Evolutionary conservation across 2,329 filamentous ascomycete species (phyloP).

Genomic region (Verruconis gallopava): DNA sequence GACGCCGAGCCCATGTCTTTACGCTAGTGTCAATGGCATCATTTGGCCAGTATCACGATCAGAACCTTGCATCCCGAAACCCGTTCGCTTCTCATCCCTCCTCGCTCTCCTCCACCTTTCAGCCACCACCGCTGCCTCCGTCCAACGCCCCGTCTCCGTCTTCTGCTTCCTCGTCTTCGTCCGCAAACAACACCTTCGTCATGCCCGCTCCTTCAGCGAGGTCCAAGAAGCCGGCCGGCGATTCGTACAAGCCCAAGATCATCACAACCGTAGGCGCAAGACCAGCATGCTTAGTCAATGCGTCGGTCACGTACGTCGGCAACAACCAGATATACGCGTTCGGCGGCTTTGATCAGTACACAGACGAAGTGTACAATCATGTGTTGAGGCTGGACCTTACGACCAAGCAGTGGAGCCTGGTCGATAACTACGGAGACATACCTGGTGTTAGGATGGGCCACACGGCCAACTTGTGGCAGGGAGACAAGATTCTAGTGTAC

Average conservation of each 20-base stretch:
- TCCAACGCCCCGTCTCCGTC: background rate
- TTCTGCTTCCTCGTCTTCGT: constrained; percentile 24
- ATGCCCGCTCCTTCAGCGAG: constrained; percentile 61
- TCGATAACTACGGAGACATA: constrained; percentile 98
- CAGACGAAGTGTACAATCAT: constrained; percentile 97
- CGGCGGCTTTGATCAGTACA: constrained; percentile 96
- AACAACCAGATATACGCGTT: constrained; percentile 98
- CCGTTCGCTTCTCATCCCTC: constrained; percentile 1
- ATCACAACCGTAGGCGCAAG: constrained; percentile 48
- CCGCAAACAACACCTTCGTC: constrained; percentile 62
- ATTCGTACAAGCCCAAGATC: constrained; percentile 75
- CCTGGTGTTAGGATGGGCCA: constrained; percentile 96
- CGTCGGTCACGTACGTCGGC: constrained; percentile 95
- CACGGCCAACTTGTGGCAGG: constrained; percentile 86
- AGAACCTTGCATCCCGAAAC: background rate
- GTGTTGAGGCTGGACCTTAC: constrained; percentile 78
- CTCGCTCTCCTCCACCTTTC: background rate
- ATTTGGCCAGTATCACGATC: background rate
- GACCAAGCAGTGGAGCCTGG: constrained; percentile 83
- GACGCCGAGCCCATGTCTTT: too few species aligned
- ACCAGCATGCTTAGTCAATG: constrained; percentile 91
- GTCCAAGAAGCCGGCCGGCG: constrained; percentile 38
- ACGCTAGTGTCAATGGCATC: background rate
- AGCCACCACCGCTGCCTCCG: background rate
- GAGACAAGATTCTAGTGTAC: constrained; percentile 91